Evolutionary conservation across 2,329 filamentous ascomycete species (phyloP), one percentile per base, ranked within the genome.

Genomic region (Neopestalotiopsis rosae): DNA sequence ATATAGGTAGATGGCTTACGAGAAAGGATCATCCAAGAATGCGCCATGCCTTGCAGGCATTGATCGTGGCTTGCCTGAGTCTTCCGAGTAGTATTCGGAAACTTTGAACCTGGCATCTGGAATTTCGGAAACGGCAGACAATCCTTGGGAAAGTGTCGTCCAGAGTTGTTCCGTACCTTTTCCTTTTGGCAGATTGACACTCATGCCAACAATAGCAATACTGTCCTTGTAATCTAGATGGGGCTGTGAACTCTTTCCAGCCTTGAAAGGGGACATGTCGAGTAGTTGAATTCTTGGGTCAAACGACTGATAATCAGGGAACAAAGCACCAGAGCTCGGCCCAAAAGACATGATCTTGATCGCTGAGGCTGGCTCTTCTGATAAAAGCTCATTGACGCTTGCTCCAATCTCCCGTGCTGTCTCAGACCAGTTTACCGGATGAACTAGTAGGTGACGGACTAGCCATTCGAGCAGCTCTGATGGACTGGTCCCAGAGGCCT

Each of bases 161-260:
- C 64, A 69, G 12, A 69, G 58, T 56, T 62, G 34, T 32, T 62
- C 63, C 32, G 38, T 62, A 9, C 67, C 64, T 28, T 62, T 56
- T 4, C 67, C 67, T 20, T 67, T 62, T 20, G 67, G 67, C 24
- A 69, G 57, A 14, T 69, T 34, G 17, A 69, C 64, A n/a, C 63
- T 63, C 57, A 69, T 67, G 7, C 67, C 67, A 13, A 69, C 67
- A 58, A 69, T 69, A 6, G 67, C 67, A n/a, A 69, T 42, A 30
- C 40, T 34, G 42, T 68, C 57, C 7, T 40, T 45, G 62, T 65
- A 34, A 28, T 67, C 49, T 13, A 34, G 10, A 34, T n/a, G 5
- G 14, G 32, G 10, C 20, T 17, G 28, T 17, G 66, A 59, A 34
- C 2, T 28, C 20, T 34, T 58, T n/a, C 20, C 42, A 17, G 61